A percentile compares a stretch with the other conserved stretches of the same genome.
These are phyloP conservation scores for Moesziomyces antarcticus DNA, from an alignment of 1,284 basidiomycete genomes.

Conservation along the genomic window DNA sequence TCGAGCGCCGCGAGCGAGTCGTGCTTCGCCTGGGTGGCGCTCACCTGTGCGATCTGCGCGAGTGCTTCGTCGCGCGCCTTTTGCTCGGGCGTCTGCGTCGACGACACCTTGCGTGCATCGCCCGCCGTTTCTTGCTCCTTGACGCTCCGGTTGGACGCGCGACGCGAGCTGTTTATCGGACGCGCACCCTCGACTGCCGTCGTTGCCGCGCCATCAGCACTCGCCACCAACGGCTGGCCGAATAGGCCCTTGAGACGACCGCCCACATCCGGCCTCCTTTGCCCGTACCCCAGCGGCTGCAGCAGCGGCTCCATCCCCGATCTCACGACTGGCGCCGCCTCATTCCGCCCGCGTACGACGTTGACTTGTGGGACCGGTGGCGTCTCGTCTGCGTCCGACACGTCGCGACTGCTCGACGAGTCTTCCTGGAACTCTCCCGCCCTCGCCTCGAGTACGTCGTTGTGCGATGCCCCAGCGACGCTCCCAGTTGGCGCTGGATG, in stretches of 20 bases:
- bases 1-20: constrained; percentile 50
- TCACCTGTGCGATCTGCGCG: constrained; percentile 48
- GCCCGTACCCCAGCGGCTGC: constrained; percentile 27
- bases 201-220: not conserved
- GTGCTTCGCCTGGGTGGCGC: constrained; percentile 18
- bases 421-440: constrained; percentile 49
- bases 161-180: constrained; percentile 3
- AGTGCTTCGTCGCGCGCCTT: constrained; percentile 40
- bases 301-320: constrained; percentile 27
- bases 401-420: constrained; percentile 42
- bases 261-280: constrained; percentile 24
- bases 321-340: not conserved
- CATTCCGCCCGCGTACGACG: too few relatives aligned
- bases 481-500: not conserved
- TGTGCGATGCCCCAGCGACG: not conserved
- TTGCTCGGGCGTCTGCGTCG: constrained; percentile 27
- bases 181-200: not conserved
- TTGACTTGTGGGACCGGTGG: not conserved
- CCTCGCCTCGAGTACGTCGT: not conserved
- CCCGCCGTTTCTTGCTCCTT: not conserved
- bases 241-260: constrained; percentile 48
- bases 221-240: constrained; percentile 37
- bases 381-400: constrained; percentile 22
- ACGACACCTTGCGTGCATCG: not conserved
- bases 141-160: not conserved